Percentiles rank a stretch among this genome's conserved stretches.
phyloP scores from a whole-genome alignment of 2,329 filamentous ascomycete species.

The Phoma sp. region DNA sequence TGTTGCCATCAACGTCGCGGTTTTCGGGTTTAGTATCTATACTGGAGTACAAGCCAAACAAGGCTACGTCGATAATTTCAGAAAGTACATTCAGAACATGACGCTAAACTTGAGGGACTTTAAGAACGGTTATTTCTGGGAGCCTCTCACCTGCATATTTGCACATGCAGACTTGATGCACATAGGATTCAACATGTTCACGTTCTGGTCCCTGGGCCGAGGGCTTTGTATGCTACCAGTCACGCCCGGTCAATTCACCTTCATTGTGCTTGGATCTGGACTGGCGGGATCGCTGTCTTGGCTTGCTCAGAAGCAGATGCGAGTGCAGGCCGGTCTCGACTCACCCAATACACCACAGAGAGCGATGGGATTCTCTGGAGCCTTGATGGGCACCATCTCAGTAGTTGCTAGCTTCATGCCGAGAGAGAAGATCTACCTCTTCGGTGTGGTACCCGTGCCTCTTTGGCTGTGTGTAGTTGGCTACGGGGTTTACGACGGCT shows the following conservation, averaged over 20 bases:
- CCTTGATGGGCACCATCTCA: slow-evolving; percentile 49
- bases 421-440: slow-evolving; percentile 37
- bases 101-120: slow-evolving; percentile 39
- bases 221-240: slow-evolving; percentile 43
- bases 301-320: slow-evolving; percentile 20
- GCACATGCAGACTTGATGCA: slow-evolving; percentile 47
- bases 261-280: slow-evolving; percentile 41
- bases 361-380: slow-evolving; percentile 47
- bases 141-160: slow-evolving; percentile 49
- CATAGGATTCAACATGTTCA: slow-evolving; percentile 51
- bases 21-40: slow-evolving; percentile 49
- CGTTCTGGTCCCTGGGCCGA: slow-evolving; percentile 46
- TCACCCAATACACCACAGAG: slow-evolving; percentile 8
- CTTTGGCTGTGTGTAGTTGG: slow-evolving; percentile 46
- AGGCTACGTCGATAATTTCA: slow-evolving; percentile 20
- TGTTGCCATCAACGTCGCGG: slow-evolving; percentile 49
- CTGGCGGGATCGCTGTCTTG: slow-evolving; percentile 31
- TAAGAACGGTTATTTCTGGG: slow-evolving; percentile 43
- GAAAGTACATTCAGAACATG: slow-evolving; percentile 39
- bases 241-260: slow-evolving; percentile 28
- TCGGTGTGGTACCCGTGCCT: slow-evolving; percentile 50
- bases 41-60: slow-evolving; percentile 31
- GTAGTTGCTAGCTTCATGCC: slow-evolving; percentile 50
- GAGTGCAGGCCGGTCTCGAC: background rate
- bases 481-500: slow-evolving; percentile 50